These are phyloP conservation scores for Rhododendron ovatum DNA, from an alignment of 148 eudicot species.

Conservation along the genomic window DNA sequence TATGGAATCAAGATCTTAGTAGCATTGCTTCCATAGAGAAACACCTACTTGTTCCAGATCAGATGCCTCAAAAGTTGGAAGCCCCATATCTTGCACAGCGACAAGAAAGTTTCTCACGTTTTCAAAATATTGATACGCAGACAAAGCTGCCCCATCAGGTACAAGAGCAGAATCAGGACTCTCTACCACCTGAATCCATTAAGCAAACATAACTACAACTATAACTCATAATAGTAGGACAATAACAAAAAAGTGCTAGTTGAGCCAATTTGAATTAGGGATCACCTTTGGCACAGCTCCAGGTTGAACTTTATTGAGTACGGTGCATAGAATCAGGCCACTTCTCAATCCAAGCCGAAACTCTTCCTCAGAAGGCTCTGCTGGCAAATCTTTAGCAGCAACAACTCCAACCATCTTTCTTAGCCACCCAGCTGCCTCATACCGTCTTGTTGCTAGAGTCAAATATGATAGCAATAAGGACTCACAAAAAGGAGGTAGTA, in stretches of 20 bases:
- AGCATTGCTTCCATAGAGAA: background rate
- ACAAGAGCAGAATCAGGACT: conserved; percentile 71
- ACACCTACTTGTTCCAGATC: conserved; percentile 87
- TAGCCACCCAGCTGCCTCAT: conserved; percentile 90
- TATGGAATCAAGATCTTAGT: background rate
- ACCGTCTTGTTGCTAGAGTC: conserved; percentile 56
- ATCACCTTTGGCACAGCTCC: conserved; percentile 86
- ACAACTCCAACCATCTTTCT: conserved; percentile 89
- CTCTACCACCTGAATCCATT: conserved; percentile 63
- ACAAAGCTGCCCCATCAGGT: conserved; percentile 95
- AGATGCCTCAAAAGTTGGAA: conserved; percentile 95
- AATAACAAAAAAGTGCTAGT: background rate
- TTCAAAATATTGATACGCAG: conserved; percentile 93
- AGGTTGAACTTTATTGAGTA: conserved; percentile 80
- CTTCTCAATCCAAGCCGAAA: conserved; percentile 80
- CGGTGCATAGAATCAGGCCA: conserved; percentile 85
- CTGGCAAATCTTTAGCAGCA: conserved; percentile 80
- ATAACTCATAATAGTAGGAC: background rate
- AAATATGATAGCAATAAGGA: background rate
- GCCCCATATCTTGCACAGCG: conserved; percentile 66
- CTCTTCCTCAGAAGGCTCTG: conserved; percentile 91
- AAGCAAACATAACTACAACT: background rate
- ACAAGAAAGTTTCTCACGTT: conserved; percentile 94
- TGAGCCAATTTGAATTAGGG: background rate
- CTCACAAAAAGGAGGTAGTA: background rate